Conservation (phyloP, 176 grass and related monocot genomes). For the Puccinellia tenuiflora region DNA sequence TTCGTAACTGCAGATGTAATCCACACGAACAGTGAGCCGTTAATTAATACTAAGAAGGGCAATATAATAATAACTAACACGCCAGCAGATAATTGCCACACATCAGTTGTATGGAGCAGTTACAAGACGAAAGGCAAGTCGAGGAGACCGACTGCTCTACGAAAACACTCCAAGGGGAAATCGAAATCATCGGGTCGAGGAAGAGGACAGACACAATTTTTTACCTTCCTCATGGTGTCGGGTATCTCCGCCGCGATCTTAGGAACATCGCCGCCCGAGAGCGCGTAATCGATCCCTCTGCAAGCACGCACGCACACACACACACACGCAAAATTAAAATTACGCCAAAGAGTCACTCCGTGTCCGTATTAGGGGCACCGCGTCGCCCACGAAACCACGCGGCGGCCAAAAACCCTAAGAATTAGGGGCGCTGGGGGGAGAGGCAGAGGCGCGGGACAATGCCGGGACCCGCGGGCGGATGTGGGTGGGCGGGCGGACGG, state of each 20-base stretch:
- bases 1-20: not conserved
- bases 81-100: not conserved
- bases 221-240: conserved; percentile 60
- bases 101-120: not conserved
- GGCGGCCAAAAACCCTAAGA: conserved; percentile 27
- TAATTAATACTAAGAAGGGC: not conserved
- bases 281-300: conserved; percentile 89
- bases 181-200: not conserved
- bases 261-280: conserved; percentile 68
- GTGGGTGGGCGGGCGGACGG: not conserved
- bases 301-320: not conserved
- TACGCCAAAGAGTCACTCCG: not conserved
- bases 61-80: not conserved
- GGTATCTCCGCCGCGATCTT: conserved; percentile 45
- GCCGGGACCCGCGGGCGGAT: not conserved
- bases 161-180: no score
- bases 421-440: not conserved
- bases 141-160: not conserved
- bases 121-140: not conserved
- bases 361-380: no score
- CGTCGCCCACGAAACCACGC: not conserved
- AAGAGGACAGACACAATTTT: conserved; percentile 4
- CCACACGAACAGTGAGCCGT: not conserved
- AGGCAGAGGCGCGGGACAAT: not conserved
- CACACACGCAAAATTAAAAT: not conserved